Conservation (phyloP, 1,139 yeast species). For the Hemisphaericaspora subhashii region DNA sequence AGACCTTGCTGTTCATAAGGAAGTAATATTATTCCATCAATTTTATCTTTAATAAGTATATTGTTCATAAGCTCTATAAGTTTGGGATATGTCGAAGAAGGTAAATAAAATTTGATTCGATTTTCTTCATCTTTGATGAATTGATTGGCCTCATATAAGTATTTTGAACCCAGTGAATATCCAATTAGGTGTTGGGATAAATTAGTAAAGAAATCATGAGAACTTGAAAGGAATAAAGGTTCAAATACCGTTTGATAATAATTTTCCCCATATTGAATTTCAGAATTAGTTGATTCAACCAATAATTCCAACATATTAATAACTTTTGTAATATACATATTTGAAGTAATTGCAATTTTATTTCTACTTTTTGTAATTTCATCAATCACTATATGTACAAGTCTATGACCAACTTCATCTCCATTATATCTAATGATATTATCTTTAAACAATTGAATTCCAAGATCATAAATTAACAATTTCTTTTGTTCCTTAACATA, state of each 20-base stretch:
- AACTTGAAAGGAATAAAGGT: conserved; percentile 55
- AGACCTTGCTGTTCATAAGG: conserved; percentile 56
- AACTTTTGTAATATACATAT: conserved; percentile 57
- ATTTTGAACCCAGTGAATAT: conserved; percentile 47
- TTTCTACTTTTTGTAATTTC: conserved; percentile 62
- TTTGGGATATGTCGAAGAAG: conserved; percentile 54
- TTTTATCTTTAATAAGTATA: conserved; percentile 59
- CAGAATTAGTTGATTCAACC: conserved; percentile 42
- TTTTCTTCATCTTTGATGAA: conserved; percentile 60
- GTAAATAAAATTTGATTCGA: conserved; percentile 55
- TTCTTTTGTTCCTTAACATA: conserved; percentile 73
- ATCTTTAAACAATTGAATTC: conserved; percentile 59
- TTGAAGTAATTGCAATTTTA: conserved; percentile 58
- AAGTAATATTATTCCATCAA: conserved; percentile 48
- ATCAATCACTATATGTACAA: conserved; percentile 52
- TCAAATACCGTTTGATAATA: conserved; percentile 70
- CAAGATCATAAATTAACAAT: conserved; percentile 73
- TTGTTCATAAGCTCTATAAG: conserved; percentile 57
- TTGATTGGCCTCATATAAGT: conserved; percentile 52
- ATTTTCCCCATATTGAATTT: conserved; percentile 43
- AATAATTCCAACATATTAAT: conserved; percentile 69
- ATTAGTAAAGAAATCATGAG: conserved; percentile 55
- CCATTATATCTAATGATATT: conserved; percentile 39
- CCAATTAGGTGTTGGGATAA: conserved; percentile 46
- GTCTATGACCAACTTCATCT: conserved; percentile 50